Conservation (phyloP, 2,329 filamentous ascomycete genomes). For the Colletotrichum filicis region DNA sequence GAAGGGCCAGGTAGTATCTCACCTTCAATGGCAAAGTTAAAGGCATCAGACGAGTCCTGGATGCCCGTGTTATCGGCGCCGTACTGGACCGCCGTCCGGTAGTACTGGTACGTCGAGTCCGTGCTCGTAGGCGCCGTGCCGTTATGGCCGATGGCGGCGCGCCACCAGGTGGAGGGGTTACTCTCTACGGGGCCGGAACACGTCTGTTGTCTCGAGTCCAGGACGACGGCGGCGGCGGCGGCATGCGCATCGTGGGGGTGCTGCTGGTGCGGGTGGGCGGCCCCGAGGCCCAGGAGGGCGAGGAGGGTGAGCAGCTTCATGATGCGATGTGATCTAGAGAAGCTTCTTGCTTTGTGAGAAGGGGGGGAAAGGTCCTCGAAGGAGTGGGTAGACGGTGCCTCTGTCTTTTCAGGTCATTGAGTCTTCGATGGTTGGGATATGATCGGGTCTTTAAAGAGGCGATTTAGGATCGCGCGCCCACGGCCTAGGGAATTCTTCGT, state of each 20-base stretch:
- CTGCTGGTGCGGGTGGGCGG: slow-evolving; percentile 8
- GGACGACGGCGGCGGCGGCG: not conserved
- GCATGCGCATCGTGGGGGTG: not conserved
- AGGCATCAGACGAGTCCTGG: slow-evolving; percentile 41
- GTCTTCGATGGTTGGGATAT: no score
- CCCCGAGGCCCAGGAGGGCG: slow-evolving; percentile 1
- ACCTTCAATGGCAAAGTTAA: slow-evolving; percentile 41
- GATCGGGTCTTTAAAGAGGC: no score
- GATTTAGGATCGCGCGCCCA: no score
- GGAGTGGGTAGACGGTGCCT: no score
- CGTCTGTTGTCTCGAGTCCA: slow-evolving; percentile 15
- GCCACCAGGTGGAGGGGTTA: slow-evolving; percentile 40
- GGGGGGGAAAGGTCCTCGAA: not conserved
- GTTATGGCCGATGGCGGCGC: slow-evolving; percentile 40
- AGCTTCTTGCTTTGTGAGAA: not conserved
- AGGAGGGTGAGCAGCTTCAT: slow-evolving; percentile 23
- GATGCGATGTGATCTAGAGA: not conserved
- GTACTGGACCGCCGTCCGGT: slow-evolving; percentile 40
- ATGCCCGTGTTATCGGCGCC: slow-evolving; percentile 42
- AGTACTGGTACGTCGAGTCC: slow-evolving; percentile 41
- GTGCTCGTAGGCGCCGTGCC: slow-evolving; percentile 40
- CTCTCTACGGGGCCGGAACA: slow-evolving; percentile 27
- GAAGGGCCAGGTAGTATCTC: not conserved
- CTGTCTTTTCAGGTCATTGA: not conserved
- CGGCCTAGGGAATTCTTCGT: no score